Evolutionary conservation across 441 rosid genomes (phyloP).

Genomic region (Breynia disticha): DNA sequence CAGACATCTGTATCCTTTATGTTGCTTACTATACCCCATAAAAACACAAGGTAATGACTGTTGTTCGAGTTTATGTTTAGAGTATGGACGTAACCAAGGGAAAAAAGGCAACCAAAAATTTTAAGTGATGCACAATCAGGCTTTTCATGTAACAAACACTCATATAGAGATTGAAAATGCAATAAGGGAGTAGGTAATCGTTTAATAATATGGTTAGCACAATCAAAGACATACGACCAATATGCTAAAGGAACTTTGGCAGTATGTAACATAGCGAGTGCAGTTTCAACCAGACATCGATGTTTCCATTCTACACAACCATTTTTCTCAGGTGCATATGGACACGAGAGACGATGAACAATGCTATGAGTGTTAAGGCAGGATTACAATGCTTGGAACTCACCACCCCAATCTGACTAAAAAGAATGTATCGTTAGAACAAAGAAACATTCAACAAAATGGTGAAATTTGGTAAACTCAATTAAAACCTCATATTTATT

Average conservation of each 20-base stretch:
- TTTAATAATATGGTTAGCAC: not conserved
- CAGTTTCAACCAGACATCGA: too few species aligned
- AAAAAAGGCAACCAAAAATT: not conserved
- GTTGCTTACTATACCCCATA: not conserved
- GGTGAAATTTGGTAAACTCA: too few species aligned
- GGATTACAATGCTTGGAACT: not conserved
- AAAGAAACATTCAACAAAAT: too few species aligned
- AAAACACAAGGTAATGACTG: conserved; percentile 2
- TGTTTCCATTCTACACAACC: not conserved
- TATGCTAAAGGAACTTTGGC: not conserved
- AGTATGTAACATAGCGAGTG: not conserved
- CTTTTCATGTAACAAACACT: not conserved
- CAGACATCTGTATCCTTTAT: not conserved
- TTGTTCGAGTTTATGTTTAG: not conserved
- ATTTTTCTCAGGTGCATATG: not conserved
- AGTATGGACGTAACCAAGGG: not conserved
- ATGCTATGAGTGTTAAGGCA: not conserved
- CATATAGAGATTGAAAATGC: not conserved
- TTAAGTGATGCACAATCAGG: not conserved
- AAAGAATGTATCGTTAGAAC: too few species aligned
- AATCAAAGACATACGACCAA: too few species aligned
- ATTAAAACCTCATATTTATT: too few species aligned
- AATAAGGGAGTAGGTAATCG: not conserved
- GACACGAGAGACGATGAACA: not conserved
- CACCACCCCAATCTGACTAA: too few species aligned